A percentile compares a stretch with the other conserved stretches of the same genome.
Evolutionary conservation across 2,329 filamentous ascomycete species (phyloP).

Genomic region (Cladosporium sp.): DNA sequence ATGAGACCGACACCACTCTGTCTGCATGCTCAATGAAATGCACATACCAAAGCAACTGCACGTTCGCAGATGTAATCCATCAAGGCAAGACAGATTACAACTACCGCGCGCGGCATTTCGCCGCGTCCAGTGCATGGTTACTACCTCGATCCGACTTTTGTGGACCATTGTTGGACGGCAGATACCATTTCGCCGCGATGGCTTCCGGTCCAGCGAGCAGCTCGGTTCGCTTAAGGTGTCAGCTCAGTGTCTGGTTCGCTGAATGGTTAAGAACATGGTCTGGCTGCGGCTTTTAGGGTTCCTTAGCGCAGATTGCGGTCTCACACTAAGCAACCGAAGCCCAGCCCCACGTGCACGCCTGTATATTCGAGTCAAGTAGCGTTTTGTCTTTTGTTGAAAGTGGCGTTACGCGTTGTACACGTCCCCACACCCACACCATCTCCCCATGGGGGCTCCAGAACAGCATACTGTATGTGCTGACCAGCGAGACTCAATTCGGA

Average conservation of each 20-base stretch:
- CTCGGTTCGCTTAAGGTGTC: not conserved
- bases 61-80: too few relatives aligned
- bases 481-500: constrained; percentile 2
- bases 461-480: not conserved
- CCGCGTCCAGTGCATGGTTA: not conserved
- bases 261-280: not conserved
- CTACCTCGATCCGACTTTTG: not conserved
- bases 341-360: not conserved
- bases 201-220: not conserved
- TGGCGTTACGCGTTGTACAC: not conserved
- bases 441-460: not conserved
- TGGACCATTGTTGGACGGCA: not conserved
- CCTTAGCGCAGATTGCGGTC: not conserved
- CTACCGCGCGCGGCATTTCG: not conserved
- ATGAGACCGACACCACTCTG: not conserved
- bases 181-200: not conserved
- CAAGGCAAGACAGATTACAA: not conserved
- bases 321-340: constrained; percentile 1
- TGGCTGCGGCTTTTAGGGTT: not conserved
- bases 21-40: not conserved
- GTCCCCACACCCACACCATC: not conserved
- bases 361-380: not conserved
- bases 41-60: not conserved
- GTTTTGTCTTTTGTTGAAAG: not conserved
- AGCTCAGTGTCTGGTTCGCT: not conserved